A percentile compares a stretch with the other conserved stretches of the same genome.
Conservation (phyloP, 2,329 filamentous ascomycete genomes). For the Ophiostoma perfectum region DNA sequence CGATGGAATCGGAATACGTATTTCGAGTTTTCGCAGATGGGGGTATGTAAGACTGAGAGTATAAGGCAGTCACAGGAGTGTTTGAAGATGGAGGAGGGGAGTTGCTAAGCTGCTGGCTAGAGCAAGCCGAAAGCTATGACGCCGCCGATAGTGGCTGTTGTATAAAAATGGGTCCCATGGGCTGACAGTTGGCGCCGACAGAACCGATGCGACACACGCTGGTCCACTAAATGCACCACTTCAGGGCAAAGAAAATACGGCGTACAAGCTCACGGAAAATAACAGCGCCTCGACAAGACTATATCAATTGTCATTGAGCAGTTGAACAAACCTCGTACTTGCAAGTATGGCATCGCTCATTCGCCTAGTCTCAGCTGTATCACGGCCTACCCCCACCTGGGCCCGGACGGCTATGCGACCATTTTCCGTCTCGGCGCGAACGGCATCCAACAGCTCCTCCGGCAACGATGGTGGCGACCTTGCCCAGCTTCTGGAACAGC, state of each 20-base stretch:
- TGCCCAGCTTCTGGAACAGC: constrained; percentile 37
- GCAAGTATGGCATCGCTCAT: background rate
- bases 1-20: background rate
- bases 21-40: background rate
- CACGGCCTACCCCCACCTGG: background rate
- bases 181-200: constrained; percentile 3
- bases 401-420: background rate
- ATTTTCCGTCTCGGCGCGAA: background rate
- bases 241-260: background rate
- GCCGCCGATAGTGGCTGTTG: constrained; percentile 13
- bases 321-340: too few relatives aligned
- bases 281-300: background rate
- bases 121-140: constrained; percentile 15
- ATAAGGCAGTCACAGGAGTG: background rate
- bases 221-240: background rate
- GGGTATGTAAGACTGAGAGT: background rate
- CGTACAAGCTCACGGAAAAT: background rate
- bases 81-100: constrained; percentile 8
- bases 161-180: background rate
- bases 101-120: constrained; percentile 1
- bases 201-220: constrained; percentile 7
- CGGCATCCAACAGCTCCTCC: background rate
- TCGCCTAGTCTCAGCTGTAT: background rate
- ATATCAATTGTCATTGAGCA: background rate
- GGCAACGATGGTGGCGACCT: background rate